phyloP scores from a whole-genome alignment of 148 eudicot genomes.

The Polygonum aviculare region DNA sequence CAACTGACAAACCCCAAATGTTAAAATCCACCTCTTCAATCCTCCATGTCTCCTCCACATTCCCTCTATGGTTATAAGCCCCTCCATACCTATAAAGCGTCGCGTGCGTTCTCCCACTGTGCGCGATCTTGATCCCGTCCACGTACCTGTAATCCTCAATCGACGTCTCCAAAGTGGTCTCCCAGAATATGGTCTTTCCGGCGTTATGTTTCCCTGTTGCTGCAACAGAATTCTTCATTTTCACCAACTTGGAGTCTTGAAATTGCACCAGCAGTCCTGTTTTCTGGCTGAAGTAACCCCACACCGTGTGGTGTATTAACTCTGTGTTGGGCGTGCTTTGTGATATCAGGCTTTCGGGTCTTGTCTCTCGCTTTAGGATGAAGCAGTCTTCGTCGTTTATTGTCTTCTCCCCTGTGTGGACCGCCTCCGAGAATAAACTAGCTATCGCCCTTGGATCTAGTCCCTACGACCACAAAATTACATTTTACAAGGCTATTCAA shows the following conservation, averaged over 20 bases:
- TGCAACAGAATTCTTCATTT: background rate
- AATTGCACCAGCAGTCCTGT: slow-evolving; percentile 45
- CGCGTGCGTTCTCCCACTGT: slow-evolving; percentile 39
- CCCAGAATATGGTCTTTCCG: slow-evolving; percentile 33
- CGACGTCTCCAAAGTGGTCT: slow-evolving; percentile 45
- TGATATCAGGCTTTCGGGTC: slow-evolving; percentile 26
- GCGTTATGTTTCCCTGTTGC: background rate
- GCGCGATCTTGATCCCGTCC: slow-evolving; percentile 54
- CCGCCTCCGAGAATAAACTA: slow-evolving; percentile 46
- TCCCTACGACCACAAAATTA: slow-evolving; percentile 26
- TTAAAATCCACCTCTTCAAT: slow-evolving; percentile 65
- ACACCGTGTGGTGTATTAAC: slow-evolving; percentile 43
- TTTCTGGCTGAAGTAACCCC: slow-evolving; percentile 63
- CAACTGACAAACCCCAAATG: slow-evolving; percentile 39
- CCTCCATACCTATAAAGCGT: slow-evolving; percentile 45
- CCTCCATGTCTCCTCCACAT: slow-evolving; percentile 50
- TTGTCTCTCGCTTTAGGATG: slow-evolving; percentile 39
- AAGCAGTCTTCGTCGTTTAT: slow-evolving; percentile 49
- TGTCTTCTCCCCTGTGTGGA: slow-evolving; percentile 46
- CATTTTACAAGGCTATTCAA: background rate
- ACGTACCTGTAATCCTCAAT: slow-evolving; percentile 46
- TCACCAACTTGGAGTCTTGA: slow-evolving; percentile 5
- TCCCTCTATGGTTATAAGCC: slow-evolving; percentile 27
- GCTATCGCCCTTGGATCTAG: slow-evolving; percentile 59
- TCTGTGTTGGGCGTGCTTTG: slow-evolving; percentile 49